These are phyloP conservation scores for Botrytis medusae DNA, from an alignment of 2,329 filamentous ascomycete genomes.

Conservation along the genomic window DNA sequence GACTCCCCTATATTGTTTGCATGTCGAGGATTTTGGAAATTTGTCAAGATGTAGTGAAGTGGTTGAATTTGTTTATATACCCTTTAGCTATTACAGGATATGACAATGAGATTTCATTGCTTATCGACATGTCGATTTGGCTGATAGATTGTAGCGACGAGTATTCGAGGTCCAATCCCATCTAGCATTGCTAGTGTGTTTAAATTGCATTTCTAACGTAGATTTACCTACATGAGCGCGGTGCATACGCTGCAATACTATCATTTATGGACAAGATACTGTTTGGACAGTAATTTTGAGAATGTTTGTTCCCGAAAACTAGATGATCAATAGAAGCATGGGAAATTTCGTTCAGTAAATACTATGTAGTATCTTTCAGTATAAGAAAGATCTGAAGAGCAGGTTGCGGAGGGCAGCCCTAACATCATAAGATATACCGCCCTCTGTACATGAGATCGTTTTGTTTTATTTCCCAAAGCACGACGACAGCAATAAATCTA, in stretches of 20 bases:
- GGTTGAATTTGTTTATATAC: neutral
- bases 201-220: neutral
- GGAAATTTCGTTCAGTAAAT: neutral
- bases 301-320: neutral
- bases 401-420: neutral
- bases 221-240: neutral
- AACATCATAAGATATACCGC: neutral
- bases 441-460: too few species aligned
- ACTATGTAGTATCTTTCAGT: neutral
- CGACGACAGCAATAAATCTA: neutral
- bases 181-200: neutral
- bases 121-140: neutral
- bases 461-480: neutral
- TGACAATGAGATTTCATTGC: neutral
- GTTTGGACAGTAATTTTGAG: too few species aligned
- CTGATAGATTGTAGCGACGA: neutral
- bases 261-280: too few species aligned
- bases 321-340: neutral
- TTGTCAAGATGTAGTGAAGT: neutral
- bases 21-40: neutral
- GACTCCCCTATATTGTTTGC: neutral
- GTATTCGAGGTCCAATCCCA: neutral
- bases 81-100: neutral
- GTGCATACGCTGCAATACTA: too few species aligned
- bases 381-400: neutral